Base-by-base conservation (phyloP, 2,329 filamentous ascomycete genomes). In the Tolypocladium cylindrosporum region DNA sequence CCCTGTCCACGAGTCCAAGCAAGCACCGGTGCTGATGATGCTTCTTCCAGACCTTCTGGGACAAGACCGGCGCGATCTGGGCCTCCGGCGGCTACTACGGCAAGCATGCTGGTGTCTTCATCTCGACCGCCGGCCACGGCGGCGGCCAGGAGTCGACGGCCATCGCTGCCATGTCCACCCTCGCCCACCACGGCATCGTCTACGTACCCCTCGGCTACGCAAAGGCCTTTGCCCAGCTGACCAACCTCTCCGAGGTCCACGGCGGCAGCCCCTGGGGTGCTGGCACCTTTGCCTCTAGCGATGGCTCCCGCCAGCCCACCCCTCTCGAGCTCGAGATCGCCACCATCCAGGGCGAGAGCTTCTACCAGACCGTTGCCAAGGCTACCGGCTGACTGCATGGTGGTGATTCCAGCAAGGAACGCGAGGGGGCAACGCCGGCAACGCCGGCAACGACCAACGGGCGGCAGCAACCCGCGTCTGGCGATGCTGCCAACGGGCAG, bases 141-240 rank as follows among this genome's bases (percentile, higher is more conserved):
- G 94, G 94, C 72, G 94, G 94, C 63, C 94, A 99, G 79, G 94
- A 99, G 79, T 87, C 85, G 58, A 99, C 94, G 54, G 87, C 83
- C 65, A 77, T 97, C 62, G 80, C 87, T 40, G 78, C 87, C 71
- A 85, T 97, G 84, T 91, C 87, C 69, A 97, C 93, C 21, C 79
- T 97, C 57, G 74, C 87, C 61, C 94, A 97, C 78, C 94, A 97
- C 79, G 94, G 94, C 69, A 88, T 97, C 77, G 88, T 94, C 80
- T 97, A 88, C 74, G 91, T 97, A n/a, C 94, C 94, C 54, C 81
- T 97, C 57, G 94, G 94, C 58, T 97, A 96, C 81, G 87, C 89
- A 76, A 89, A 87, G 67, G 77, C 85, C 55, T 97, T 96, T 71
- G 71, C 71, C 60, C 75, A 85, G 62, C 75, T 96, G 63, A 71